phyloP scores from a whole-genome alignment of 1,284 basidiomycete species.

The Anthracocystis setariae region DNA sequence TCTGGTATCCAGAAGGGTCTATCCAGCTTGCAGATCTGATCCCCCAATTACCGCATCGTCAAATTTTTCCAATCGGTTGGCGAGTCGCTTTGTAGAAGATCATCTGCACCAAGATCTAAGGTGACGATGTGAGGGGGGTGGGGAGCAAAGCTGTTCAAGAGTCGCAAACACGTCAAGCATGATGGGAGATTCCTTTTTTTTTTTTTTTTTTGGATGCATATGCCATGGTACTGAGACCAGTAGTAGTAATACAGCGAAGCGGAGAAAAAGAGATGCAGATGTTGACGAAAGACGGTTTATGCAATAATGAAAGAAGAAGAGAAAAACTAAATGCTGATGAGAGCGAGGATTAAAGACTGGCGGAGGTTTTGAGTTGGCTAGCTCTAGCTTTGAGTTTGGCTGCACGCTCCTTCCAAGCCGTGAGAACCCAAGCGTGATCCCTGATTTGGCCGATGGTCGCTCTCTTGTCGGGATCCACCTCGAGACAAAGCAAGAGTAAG shows the following conservation, averaged over 20 bases:
- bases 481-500: slow-evolving; percentile 79
- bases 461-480: slow-evolving; percentile 76
- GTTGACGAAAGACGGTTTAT: no score
- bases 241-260: no score
- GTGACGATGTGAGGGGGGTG: no score
- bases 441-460: slow-evolving; percentile 79
- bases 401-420: slow-evolving; percentile 53
- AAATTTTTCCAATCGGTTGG: no score
- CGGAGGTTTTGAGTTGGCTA: not conserved
- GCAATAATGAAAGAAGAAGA: no score
- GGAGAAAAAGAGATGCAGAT: slow-evolving; percentile 2
- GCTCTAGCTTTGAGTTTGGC: slow-evolving; percentile 20
- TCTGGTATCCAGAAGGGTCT: slow-evolving; percentile 56
- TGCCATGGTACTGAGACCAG: no score
- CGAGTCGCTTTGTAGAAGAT: no score
- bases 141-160: no score
- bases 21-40: slow-evolving; percentile 49
- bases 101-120: no score
- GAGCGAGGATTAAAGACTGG: slow-evolving; percentile 2
- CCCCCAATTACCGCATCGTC: not conserved
- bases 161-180: no score
- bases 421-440: slow-evolving; percentile 78
- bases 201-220: no score
- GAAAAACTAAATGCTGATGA: not conserved
- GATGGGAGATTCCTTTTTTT: no score